Evolutionary conservation across 2,329 filamentous ascomycete genomes (phyloP), one percentile per base, ranked within the genome.

Genomic region (Neospermospora avenae): DNA sequence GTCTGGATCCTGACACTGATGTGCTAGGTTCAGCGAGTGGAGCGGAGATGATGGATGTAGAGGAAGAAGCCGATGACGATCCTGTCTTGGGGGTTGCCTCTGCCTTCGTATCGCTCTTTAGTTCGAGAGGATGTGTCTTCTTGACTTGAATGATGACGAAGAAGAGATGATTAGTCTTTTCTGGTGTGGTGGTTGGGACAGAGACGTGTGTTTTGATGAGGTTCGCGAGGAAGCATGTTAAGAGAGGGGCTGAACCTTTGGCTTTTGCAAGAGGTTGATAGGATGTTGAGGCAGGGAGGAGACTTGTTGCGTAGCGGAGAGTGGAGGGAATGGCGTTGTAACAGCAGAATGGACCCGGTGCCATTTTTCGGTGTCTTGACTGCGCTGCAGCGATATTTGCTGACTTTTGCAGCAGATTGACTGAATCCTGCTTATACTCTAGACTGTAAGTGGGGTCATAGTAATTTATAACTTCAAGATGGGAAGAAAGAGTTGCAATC

Each of bases 271-370:
- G 18, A 7, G 53, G 49, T 3, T n/a, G 42, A 28, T 55, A 49
- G 1, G 54, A 37, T 46, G 22, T 46, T 16, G 48, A 22, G 8
- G 28, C n/a, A 13, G 37, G 54, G n/a, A 59, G 49, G 34, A 60
- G 39, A 8, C 41, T 13, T 6, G 44, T 20, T n/a, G 57, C 25
- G 25, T 63, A 58, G 3, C 16, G 44, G 42, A 62, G 39, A 3
- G 55, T 48, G 20, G 20, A 41, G 3, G 60, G 60, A 35, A 60
- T 58, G 4, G 60, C 57, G 11, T 20, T 35, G 16, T 39, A n/a
- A 55, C 62, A 64, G 60, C 57, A 64, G 55, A 62, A 60, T 1
- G 60, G 57, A 11, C 42, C 18, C 20, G 41, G 42, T 20, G 59
- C 28, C 44, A 55, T 44, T 7, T 31, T 45, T 10, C 4, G n/a